phyloP scores from a whole-genome alignment of 805 yeast genomes.

The Wickerhamomyces rabaulensis region DNA sequence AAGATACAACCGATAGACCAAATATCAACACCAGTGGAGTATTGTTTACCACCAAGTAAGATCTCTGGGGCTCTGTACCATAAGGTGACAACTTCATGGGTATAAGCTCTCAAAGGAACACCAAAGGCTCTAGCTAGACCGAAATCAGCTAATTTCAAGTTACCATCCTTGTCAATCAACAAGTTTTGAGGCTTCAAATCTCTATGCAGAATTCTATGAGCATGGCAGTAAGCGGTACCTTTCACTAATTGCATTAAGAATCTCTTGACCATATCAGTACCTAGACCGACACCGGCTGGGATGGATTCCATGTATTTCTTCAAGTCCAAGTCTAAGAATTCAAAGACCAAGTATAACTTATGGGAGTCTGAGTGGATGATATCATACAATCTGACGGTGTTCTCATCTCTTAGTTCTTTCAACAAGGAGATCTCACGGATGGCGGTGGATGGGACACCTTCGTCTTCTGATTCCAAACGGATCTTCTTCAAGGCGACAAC shows the following conservation, averaged over 20 bases:
- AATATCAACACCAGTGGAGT: slow-evolving; percentile 97
- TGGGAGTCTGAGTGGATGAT: slow-evolving; percentile 93
- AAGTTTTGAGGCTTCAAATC: slow-evolving; percentile 96
- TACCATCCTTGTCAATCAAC: slow-evolving; percentile 92
- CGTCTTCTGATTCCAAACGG: slow-evolving; percentile 92
- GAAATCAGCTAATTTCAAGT: slow-evolving; percentile 84
- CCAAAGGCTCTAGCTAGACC: slow-evolving; percentile 98
- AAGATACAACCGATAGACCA: slow-evolving; percentile 98
- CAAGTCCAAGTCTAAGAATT: slow-evolving; percentile 88
- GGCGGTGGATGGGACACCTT: slow-evolving; percentile 98
- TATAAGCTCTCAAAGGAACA: slow-evolving; percentile 92
- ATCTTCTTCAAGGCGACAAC: slow-evolving; percentile 94
- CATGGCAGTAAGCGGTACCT: slow-evolving; percentile 91
- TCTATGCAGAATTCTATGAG: slow-evolving; percentile 90
- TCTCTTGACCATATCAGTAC: slow-evolving; percentile 82
- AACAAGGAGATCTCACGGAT: slow-evolving; percentile 91
- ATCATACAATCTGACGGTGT: slow-evolving; percentile 86
- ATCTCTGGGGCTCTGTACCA: slow-evolving; percentile 99
- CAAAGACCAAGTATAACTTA: slow-evolving; percentile 89
- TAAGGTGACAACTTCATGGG: slow-evolving; percentile 95
- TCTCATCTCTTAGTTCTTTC: slow-evolving; percentile 90
- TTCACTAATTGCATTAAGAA: slow-evolving; percentile 88
- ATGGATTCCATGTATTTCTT: slow-evolving; percentile 96
- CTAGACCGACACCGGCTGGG: slow-evolving; percentile 86
- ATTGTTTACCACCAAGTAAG: slow-evolving; percentile 91